Evolutionary conservation across 805 yeast genomes (phyloP).

Genomic region (Schwanniomyces yamadae): DNA sequence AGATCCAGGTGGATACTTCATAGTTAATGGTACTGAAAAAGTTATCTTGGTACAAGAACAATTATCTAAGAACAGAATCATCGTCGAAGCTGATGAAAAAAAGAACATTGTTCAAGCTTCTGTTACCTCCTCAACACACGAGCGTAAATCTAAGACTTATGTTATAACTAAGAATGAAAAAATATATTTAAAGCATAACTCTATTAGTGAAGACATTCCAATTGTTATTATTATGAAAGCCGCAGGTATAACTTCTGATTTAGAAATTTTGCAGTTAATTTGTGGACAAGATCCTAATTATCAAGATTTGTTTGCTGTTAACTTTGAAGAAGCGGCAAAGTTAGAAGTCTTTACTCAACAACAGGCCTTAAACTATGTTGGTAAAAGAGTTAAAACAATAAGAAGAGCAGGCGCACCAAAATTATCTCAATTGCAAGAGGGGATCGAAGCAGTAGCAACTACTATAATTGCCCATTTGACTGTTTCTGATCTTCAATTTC

Average conservation of each 20-base stretch:
- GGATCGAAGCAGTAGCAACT: constrained; percentile 94
- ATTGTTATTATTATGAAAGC: constrained; percentile 92
- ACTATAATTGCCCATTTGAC: constrained; percentile 94
- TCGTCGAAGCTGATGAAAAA: constrained; percentile 95
- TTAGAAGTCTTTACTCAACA: constrained; percentile 85
- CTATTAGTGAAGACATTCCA: constrained; percentile 92
- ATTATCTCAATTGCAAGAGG: constrained; percentile 82
- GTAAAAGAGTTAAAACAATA: constrained; percentile 87
- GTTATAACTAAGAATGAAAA: constrained; percentile 89
- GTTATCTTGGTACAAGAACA: constrained; percentile 97
- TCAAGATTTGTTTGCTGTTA: constrained; percentile 89
- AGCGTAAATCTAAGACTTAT: constrained; percentile 94
- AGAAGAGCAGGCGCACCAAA: constrained; percentile 85
- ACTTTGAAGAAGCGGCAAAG: constrained; percentile 90
- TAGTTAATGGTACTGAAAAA: constrained; percentile 97
- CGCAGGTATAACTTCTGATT: constrained; percentile 88
- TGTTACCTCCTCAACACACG: constrained; percentile 97
- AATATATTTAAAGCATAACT: constrained; percentile 90
- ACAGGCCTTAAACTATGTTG: constrained; percentile 90
- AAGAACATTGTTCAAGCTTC: constrained; percentile 95
- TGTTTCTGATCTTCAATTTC: constrained; percentile 78
- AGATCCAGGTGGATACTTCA: constrained; percentile 98
- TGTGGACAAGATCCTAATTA: constrained; percentile 87
- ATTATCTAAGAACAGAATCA: constrained; percentile 92
- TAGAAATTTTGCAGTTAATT: constrained; percentile 89